These are phyloP conservation scores for Cordyceps pruinosa DNA, from an alignment of 2,329 filamentous ascomycete genomes.

Conservation along the genomic window DNA sequence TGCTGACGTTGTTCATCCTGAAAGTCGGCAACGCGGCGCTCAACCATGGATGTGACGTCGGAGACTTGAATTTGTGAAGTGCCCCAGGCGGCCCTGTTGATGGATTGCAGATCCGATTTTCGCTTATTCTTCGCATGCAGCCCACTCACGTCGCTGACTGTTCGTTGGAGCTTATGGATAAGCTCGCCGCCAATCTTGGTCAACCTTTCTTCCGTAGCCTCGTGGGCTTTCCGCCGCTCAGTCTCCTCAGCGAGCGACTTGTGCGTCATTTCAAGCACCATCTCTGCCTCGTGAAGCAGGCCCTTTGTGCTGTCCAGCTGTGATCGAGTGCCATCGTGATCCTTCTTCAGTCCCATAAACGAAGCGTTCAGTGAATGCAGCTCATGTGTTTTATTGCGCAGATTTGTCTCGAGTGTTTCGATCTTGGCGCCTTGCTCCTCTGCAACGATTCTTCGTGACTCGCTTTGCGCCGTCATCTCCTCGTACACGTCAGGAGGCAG, in stretches of 20 bases:
- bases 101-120: slow-evolving; percentile 72
- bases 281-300: slow-evolving; percentile 80
- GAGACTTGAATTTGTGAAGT: slow-evolving; percentile 68
- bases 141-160: slow-evolving; percentile 72
- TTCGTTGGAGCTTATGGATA: slow-evolving; percentile 68
- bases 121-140: slow-evolving; percentile 81
- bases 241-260: slow-evolving; percentile 74
- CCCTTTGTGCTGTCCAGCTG: slow-evolving; percentile 73
- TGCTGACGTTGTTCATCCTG: slow-evolving; percentile 65
- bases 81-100: slow-evolving; percentile 75
- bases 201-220: slow-evolving; percentile 75
- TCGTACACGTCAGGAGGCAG: slow-evolving; percentile 84
- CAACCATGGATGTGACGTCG: slow-evolving; percentile 69
- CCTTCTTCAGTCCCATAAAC: slow-evolving; percentile 83
- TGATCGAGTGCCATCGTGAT: slow-evolving; percentile 69
- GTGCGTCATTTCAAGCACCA: slow-evolving; percentile 70
- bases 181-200: slow-evolving; percentile 66
- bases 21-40: slow-evolving; percentile 66
- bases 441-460: slow-evolving; percentile 81
- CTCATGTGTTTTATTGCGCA: slow-evolving; percentile 91
- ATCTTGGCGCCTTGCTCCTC: slow-evolving; percentile 92
- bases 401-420: slow-evolving; percentile 81
- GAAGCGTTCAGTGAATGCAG: slow-evolving; percentile 78
- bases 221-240: slow-evolving; percentile 71
- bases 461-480: slow-evolving; percentile 84